Evolutionary conservation across 176 grass and related monocot genomes (phyloP).

Genomic region (Aegilops longissima): DNA sequence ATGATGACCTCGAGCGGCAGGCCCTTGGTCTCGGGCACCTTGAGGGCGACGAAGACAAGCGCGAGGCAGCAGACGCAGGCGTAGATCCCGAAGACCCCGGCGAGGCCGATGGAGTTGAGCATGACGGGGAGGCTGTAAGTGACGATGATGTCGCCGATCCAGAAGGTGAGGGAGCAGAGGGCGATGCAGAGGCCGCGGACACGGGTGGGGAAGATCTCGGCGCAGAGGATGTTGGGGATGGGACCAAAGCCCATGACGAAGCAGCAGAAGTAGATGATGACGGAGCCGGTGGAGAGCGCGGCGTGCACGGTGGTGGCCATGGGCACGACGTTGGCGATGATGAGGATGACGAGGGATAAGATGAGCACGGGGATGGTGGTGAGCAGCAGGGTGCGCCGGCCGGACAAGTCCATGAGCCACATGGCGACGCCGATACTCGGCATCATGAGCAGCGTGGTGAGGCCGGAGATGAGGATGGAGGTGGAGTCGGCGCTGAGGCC

Average conservation of each 20-base stretch:
- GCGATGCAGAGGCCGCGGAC: conserved; percentile 71
- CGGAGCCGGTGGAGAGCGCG: conserved; percentile 60
- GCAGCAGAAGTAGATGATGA: conserved; percentile 77
- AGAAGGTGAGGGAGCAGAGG: conserved; percentile 81
- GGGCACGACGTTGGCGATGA: conserved; percentile 47
- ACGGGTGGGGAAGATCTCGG: conserved; percentile 80
- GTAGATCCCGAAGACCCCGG: conserved; percentile 65
- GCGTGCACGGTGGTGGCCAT: conserved; percentile 50
- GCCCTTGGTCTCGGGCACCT: conserved; percentile 90
- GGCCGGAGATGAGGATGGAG: conserved; percentile 69
- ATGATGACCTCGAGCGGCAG: conserved; percentile 81
- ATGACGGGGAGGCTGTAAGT: conserved; percentile 73
- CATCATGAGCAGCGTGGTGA: conserved; percentile 79
- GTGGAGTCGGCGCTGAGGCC: conserved; percentile 67
- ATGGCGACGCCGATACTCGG: conserved; percentile 78
- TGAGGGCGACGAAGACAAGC: conserved; percentile 54
- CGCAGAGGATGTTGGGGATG: conserved; percentile 87
- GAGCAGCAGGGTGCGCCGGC: conserved; percentile 57
- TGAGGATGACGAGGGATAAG: conserved; percentile 41
- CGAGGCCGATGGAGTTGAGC: conserved; percentile 60
- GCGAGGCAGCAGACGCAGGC: conserved; percentile 64
- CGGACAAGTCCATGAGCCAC: conserved; percentile 88
- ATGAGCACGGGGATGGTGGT: conserved; percentile 75
- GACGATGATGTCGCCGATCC: conserved; percentile 73
- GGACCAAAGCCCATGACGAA: conserved; percentile 95